A percentile compares a stretch with the other conserved stretches of the same genome.
Conservation (phyloP, 805 yeast species). For the Candida ficus region DNA sequence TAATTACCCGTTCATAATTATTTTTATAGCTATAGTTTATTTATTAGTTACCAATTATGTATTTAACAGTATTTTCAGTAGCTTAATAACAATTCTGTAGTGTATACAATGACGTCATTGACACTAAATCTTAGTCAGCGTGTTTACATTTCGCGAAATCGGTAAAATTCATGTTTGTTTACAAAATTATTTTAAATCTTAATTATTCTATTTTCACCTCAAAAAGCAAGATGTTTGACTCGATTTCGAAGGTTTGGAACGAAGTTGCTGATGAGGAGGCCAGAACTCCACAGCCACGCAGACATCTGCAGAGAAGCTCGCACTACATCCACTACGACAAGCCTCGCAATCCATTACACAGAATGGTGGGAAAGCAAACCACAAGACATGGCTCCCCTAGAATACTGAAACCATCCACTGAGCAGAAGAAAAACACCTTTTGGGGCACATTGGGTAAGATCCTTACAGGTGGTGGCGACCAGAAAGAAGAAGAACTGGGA, state of each 20-base stretch:
- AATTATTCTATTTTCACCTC: background rate
- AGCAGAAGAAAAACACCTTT: slow-evolving; percentile 12
- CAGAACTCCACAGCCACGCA: slow-evolving; percentile 14
- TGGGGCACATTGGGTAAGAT: slow-evolving; percentile 20
- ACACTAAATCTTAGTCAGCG: too few species aligned
- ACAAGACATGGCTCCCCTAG: slow-evolving; percentile 16
- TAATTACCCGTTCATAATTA: too few species aligned
- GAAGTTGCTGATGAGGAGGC: slow-evolving; percentile 18
- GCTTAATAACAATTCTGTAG: too few species aligned
- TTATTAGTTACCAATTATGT: too few species aligned
- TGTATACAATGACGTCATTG: too few species aligned
- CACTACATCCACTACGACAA: slow-evolving; percentile 18
- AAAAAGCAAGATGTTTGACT: slow-evolving; percentile 14
- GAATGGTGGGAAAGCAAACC: slow-evolving; percentile 3
- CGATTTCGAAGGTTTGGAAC: slow-evolving; percentile 20
- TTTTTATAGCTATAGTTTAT: too few species aligned
- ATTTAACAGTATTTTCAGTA: too few species aligned
- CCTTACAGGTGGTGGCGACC: slow-evolving; percentile 11
- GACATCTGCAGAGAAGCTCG: background rate
- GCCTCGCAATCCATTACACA: slow-evolving; percentile 8
- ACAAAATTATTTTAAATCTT: background rate
- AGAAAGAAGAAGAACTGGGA: slow-evolving; percentile 12
- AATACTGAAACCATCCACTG: slow-evolving; percentile 15
- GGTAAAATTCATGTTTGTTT: background rate
- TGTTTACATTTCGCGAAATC: too few species aligned